phyloP scores from a whole-genome alignment of 2,329 filamentous ascomycete genomes.

The Colletotrichum tamarilloi region DNA sequence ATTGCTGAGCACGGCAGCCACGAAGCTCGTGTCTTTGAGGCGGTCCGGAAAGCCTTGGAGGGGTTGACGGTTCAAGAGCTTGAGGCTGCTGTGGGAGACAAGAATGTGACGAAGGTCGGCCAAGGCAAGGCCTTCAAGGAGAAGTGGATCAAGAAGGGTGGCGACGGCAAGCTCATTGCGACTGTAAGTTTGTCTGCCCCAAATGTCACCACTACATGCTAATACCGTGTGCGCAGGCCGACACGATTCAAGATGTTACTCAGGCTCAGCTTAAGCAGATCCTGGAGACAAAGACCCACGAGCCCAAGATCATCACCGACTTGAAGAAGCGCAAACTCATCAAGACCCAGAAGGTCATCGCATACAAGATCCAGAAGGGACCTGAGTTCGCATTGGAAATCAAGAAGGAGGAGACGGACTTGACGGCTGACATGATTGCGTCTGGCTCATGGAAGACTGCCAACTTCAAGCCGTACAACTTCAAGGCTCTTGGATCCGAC shows the following conservation, averaged over 20 bases:
- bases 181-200: slow-evolving; percentile 49
- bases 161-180: slow-evolving; percentile 66
- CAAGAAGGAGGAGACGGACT: slow-evolving; percentile 91
- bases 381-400: slow-evolving; percentile 90
- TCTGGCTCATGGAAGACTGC: slow-evolving; percentile 92
- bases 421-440: slow-evolving; percentile 92
- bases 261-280: slow-evolving; percentile 80
- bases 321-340: slow-evolving; percentile 94
- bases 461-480: slow-evolving; percentile 84
- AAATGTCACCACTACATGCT: background rate
- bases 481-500: slow-evolving; percentile 77
- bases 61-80: slow-evolving; percentile 84
- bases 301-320: slow-evolving; percentile 82
- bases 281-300: slow-evolving; percentile 75
- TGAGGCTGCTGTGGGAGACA: slow-evolving; percentile 76
- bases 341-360: slow-evolving; percentile 83
- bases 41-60: slow-evolving; percentile 76
- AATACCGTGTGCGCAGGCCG: slow-evolving; percentile 53
- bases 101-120: slow-evolving; percentile 82
- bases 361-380: slow-evolving; percentile 85
- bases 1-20: slow-evolving; percentile 82
- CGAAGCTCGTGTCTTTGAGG: slow-evolving; percentile 85
- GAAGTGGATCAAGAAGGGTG: slow-evolving; percentile 75
- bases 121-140: slow-evolving; percentile 93
- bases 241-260: slow-evolving; percentile 84